phyloP scores from a whole-genome alignment of 176 grass and related monocot genomes.

The Pharus latifolius region DNA sequence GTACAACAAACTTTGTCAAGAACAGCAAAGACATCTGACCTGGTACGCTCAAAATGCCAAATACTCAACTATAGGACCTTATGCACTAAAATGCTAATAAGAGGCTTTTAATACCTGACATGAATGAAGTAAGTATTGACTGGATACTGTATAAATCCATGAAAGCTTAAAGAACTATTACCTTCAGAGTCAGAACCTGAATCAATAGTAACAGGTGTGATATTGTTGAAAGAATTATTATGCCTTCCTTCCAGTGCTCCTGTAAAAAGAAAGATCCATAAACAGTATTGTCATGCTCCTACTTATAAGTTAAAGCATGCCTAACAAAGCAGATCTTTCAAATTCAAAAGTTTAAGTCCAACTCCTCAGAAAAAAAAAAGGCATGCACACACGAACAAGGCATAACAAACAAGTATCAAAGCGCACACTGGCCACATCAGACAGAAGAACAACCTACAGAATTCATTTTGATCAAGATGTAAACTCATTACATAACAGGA shows the following conservation, averaged over 20 bases:
- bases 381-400: too few species aligned
- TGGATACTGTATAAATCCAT: background rate
- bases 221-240: background rate
- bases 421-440: too few species aligned
- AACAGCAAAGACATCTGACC: background rate
- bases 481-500: constrained; percentile 10
- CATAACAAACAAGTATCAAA: too few species aligned
- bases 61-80: background rate
- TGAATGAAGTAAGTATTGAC: constrained; percentile 4
- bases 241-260: constrained; percentile 6
- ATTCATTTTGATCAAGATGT: background rate
- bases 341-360: background rate
- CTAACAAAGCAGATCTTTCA: background rate
- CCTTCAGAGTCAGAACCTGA: constrained; percentile 72
- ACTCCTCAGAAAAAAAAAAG: constrained; percentile 18
- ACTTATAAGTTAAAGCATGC: background rate
- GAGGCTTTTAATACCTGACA: background rate
- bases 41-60: constrained; percentile 4
- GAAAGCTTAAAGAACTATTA: constrained; percentile 9
- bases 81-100: background rate
- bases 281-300: background rate
- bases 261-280: constrained; percentile 8
- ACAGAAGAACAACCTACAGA: too few species aligned
- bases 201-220: constrained; percentile 21
- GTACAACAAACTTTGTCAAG: background rate